Percentiles rank a stretch among this genome's conserved stretches.
These are phyloP conservation scores for Cyphellophora attinorum DNA, from an alignment of 2,329 filamentous ascomycete species.

Conservation along the genomic window DNA sequence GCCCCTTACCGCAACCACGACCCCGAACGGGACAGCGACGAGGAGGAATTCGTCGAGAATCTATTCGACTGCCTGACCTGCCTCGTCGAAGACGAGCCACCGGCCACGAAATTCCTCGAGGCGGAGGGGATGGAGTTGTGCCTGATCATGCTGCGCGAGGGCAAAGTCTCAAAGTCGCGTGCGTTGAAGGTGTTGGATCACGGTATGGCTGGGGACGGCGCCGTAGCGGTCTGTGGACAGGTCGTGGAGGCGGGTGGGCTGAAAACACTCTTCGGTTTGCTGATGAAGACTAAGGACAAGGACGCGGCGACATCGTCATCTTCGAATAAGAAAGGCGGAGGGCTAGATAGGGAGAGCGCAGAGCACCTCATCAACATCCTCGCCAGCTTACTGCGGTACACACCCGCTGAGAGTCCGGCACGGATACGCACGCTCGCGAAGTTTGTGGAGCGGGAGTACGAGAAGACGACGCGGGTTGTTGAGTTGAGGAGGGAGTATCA, in stretches of 20 bases:
- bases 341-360: slow-evolving; percentile 52
- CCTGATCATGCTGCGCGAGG: slow-evolving; percentile 84
- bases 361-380: slow-evolving; percentile 84
- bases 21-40: slow-evolving; percentile 68
- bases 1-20: slow-evolving; percentile 79
- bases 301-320: slow-evolving; percentile 1
- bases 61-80: slow-evolving; percentile 80
- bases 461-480: slow-evolving; percentile 66
- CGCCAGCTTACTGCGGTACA: slow-evolving; percentile 64
- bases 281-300: slow-evolving; percentile 14
- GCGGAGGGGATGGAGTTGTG: slow-evolving; percentile 87
- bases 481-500: slow-evolving; percentile 63
- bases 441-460: slow-evolving; percentile 90
- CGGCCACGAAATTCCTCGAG: slow-evolving; percentile 74
- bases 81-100: slow-evolving; percentile 62
- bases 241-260: slow-evolving; percentile 77
- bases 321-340: slow-evolving; percentile 1
- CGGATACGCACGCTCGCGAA: slow-evolving; percentile 83
- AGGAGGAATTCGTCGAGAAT: slow-evolving; percentile 93
- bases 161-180: slow-evolving; percentile 69
- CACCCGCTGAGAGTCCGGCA: slow-evolving; percentile 67
- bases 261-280: slow-evolving; percentile 69
- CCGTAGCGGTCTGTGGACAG: slow-evolving; percentile 58
- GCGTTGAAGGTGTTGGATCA: slow-evolving; percentile 80
- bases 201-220: slow-evolving; percentile 46